Evolutionary conservation across 78 protist genomes (phyloP).

Genomic region (slime mould (Dictyostelium discoideum)): DNA sequence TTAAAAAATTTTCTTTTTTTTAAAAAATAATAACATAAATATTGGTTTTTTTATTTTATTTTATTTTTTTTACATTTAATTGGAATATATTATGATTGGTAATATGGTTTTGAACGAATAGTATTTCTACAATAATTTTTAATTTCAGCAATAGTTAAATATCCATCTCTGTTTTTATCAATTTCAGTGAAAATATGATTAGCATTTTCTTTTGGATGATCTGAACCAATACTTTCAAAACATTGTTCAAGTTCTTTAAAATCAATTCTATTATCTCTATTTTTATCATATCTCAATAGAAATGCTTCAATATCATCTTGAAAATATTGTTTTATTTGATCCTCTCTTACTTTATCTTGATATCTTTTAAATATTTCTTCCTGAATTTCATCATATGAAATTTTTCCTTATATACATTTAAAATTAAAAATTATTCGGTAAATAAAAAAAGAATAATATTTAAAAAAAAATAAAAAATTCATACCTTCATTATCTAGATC

Average conservation of each 20-base stretch:
- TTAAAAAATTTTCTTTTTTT: no score
- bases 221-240: neutral
- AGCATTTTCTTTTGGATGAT: neutral
- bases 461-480: neutral
- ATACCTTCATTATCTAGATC: neutral
- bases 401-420: neutral
- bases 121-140: neutral
- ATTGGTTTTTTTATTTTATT: no score
- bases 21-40: no score
- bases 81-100: neutral
- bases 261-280: neutral
- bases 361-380: neutral
- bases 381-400: neutral
- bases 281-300: neutral
- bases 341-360: neutral
- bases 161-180: neutral
- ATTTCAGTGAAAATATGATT: neutral
- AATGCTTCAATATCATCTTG: neutral
- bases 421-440: no score
- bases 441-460: neutral
- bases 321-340: neutral
- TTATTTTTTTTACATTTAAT: no score
- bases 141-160: neutral
- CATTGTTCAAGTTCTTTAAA: neutral
- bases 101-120: neutral